phyloP scores from a whole-genome alignment of 331 rosid genomes.

The Telfairia occidentalis region DNA sequence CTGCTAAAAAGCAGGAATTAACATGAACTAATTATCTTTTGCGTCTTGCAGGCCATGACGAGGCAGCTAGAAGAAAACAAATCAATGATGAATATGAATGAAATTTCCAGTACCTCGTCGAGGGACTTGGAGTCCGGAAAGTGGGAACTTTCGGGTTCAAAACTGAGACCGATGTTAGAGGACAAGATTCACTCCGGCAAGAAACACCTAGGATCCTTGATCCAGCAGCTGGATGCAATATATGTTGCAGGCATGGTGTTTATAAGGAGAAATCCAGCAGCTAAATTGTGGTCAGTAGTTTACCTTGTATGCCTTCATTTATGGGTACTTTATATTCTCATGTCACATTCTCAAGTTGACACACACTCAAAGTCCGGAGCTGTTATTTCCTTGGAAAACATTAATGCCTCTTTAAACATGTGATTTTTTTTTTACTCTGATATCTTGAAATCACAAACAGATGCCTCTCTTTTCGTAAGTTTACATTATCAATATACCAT shows the following conservation, averaged over 20 bases:
- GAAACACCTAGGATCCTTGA: conserved; percentile 62
- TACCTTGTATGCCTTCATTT: conserved; percentile 83
- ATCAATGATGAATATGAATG: conserved; percentile 24
- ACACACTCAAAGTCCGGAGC: conserved; percentile 65
- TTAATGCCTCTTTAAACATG: conserved; percentile 38
- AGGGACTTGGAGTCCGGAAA: conserved; percentile 63
- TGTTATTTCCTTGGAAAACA: conserved; percentile 73
- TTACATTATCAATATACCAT: neutral
- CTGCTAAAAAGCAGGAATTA: neutral
- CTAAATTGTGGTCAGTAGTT: conserved; percentile 63
- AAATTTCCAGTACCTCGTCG: conserved; percentile 30
- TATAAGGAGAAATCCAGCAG: conserved; percentile 60
- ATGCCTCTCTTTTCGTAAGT: neutral
- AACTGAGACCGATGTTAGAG: conserved; percentile 48
- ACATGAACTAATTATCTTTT: neutral
- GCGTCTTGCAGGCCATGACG: conserved; percentile 42
- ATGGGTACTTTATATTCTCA: conserved; percentile 80
- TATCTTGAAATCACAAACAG: neutral
- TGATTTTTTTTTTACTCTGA: neutral
- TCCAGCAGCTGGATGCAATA: conserved; percentile 67
- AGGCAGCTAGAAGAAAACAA: conserved; percentile 67
- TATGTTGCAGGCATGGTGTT: conserved; percentile 61
- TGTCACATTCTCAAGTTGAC: conserved; percentile 55
- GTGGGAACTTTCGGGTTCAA: conserved; percentile 56
- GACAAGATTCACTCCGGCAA: conserved; percentile 63